Evolutionary conservation across 2,329 filamentous ascomycete species (phyloP), one percentile per base, ranked within the genome.

Genomic region (Penicillium sp.): DNA sequence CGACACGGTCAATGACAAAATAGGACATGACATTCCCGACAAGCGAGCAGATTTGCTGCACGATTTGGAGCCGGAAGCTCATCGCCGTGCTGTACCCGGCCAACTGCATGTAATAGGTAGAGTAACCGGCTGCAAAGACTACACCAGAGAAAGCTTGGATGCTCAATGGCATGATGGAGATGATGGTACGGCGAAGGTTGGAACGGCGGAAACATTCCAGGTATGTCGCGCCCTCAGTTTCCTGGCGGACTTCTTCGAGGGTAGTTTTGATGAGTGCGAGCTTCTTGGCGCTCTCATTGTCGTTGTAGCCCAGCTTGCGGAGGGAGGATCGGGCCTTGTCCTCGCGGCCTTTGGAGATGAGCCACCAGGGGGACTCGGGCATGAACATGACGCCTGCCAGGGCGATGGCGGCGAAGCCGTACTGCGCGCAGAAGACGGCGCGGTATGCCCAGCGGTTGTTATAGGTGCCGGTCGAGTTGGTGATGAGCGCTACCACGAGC

Each of bases 41-140:
- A 16, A 78, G 69, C 1, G 74, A 78, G 6, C 76, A 57, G 2
- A 73, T 69, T 50, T 78, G 77, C 60, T 79, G 77, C 10, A 70
- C 69, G 46, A 79, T 79, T 52, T 77, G 72, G 1, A 79, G 66
- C 53, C 67, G 73, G 66, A 78, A 79, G 54, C 70, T 73, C 57
- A 68, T 70, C 2, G 60, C 52, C 0, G 73, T 74, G 43, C 68
- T 70, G 60, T 75, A 79, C 9, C 78, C 78, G 10, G 78, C 77
- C 2, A 80, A 67, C 58, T 81, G 74, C 50, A 75, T 68, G 62
- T 79, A 80, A 65, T 80, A 80, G 2, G 77, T 79, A n/a, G 68
- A 67, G 59, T 80, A 80, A 6, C 66, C 63, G 2, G 73, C 65
- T 1, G 72, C 66, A 27, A 79, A 79, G 24, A 69, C 61, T 27